These are phyloP conservation scores for Suillus ampliporus DNA, from an alignment of 768 basidiomycete genomes.

Conservation along the genomic window DNA sequence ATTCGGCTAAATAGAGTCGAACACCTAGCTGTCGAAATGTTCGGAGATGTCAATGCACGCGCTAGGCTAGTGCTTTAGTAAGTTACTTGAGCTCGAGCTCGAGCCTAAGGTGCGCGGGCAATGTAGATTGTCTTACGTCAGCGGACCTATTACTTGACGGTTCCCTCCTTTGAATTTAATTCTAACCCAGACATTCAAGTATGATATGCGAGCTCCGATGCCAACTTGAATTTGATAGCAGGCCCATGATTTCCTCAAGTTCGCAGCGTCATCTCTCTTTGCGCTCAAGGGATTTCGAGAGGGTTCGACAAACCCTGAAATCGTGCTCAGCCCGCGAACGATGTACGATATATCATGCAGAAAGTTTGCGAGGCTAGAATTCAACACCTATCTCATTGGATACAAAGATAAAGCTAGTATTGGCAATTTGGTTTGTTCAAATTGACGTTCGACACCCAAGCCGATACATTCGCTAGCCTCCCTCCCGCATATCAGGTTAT, in stretches of 20 bases:
- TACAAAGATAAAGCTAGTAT: constrained; percentile 67
- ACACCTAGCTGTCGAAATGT: not conserved
- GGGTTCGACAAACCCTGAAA: constrained; percentile 32
- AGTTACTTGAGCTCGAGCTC: no score
- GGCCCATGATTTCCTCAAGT: constrained; percentile 8
- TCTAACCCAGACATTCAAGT: no score
- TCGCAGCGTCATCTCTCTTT: constrained; percentile 15
- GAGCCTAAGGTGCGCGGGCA: not conserved
- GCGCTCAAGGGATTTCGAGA: constrained; percentile 18
- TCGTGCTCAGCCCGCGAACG: constrained; percentile 88
- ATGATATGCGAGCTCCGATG: no score
- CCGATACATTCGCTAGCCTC: constrained; percentile 76
- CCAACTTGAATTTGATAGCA: no score
- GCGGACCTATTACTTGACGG: no score
- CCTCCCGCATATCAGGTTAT: constrained; percentile 64
- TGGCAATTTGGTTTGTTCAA: not conserved
- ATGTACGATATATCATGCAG: constrained; percentile 99
- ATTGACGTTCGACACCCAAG: constrained; percentile 43
- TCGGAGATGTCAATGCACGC: not conserved
- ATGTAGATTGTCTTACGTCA: constrained; percentile 8
- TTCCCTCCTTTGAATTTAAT: no score
- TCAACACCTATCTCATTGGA: constrained; percentile 81
- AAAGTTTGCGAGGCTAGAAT: constrained; percentile 87
- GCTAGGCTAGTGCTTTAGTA: not conserved
- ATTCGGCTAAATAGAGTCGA: not conserved